These are phyloP conservation scores for Mucor irregularis DNA, from an alignment of 371 early-diverging fungal genomes.

Conservation along the genomic window DNA sequence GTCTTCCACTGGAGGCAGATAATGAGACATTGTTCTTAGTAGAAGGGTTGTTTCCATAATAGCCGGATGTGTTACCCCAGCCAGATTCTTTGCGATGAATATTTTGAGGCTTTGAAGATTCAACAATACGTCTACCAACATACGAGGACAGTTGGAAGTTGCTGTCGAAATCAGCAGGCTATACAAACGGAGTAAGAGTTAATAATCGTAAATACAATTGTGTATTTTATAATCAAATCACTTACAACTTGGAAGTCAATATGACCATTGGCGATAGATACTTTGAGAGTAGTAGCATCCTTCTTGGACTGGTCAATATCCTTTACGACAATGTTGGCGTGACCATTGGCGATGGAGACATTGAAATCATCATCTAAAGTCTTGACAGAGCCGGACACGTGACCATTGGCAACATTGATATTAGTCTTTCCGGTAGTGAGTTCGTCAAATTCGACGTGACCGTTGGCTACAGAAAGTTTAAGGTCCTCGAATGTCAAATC, in stretches of 20 bases:
- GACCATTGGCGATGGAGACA: background rate
- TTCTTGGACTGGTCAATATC: background rate
- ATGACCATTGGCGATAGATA: slow-evolving; percentile 1
- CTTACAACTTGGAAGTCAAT: slow-evolving; percentile 4
- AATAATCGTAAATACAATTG: background rate
- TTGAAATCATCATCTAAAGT: slow-evolving; percentile 5
- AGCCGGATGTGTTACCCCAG: background rate
- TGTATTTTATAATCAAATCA: background rate
- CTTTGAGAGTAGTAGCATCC: background rate
- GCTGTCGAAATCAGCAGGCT: slow-evolving; percentile 10
- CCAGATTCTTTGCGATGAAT: background rate
- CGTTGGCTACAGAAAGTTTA: background rate
- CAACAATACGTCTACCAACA: background rate
- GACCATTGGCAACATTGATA: slow-evolving; percentile 1
- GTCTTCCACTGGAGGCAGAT: background rate
- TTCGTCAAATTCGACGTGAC: slow-evolving; percentile 4
- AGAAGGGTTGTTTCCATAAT: slow-evolving; percentile 5
- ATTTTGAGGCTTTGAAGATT: slow-evolving; percentile 1
- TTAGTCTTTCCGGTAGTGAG: background rate
- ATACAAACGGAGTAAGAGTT: too few species aligned
- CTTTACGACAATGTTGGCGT: background rate
- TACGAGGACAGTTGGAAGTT: background rate
- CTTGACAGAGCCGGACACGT: background rate
- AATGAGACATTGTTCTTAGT: slow-evolving; percentile 4
- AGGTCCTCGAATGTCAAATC: slow-evolving; percentile 5